Conservation (phyloP, 2,329 filamentous ascomycete species). For the Pseudogymnoascus sp. region DNA sequence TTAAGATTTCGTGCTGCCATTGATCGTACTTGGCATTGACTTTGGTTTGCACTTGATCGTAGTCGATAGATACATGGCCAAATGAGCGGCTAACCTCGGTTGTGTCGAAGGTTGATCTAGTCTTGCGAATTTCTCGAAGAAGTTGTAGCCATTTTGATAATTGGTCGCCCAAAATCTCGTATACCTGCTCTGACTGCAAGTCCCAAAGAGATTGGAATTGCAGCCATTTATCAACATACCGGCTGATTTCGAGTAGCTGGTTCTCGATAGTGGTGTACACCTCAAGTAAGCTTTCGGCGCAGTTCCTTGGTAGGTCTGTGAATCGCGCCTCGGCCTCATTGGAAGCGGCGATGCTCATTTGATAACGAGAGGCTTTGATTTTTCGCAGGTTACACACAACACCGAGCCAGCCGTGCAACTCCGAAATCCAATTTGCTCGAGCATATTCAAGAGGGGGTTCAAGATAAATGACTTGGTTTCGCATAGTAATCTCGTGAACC, state of each 20-base stretch:
- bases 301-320: constrained; percentile 74
- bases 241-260: constrained; percentile 69
- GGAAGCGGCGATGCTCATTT: constrained; percentile 69
- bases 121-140: constrained; percentile 94
- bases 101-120: constrained; percentile 91
- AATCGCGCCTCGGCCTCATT: constrained; percentile 64
- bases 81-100: constrained; percentile 90
- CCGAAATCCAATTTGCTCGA: constrained; percentile 84
- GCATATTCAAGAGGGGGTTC: constrained; percentile 90
- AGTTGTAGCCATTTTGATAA: constrained; percentile 89
- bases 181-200: constrained; percentile 89
- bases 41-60: constrained; percentile 96
- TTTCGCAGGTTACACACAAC: constrained; percentile 87
- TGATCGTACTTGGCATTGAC: constrained; percentile 99
- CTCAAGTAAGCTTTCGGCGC: constrained; percentile 66
- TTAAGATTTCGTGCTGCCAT: constrained; percentile 95
- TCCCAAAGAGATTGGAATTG: constrained; percentile 99
- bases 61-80: constrained; percentile 90
- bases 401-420: constrained; percentile 88
- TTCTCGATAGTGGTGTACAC: constrained; percentile 79
- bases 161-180: constrained; percentile 83
- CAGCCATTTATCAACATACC: constrained; percentile 94
- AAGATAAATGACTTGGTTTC: constrained; percentile 93
- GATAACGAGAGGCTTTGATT: constrained; percentile 90
- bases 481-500: constrained; percentile 91